Evolutionary conservation across 192 early-diverging fungal species (phyloP), one percentile per base, ranked within the genome.

Genomic region (Coemansia pectinata): DNA sequence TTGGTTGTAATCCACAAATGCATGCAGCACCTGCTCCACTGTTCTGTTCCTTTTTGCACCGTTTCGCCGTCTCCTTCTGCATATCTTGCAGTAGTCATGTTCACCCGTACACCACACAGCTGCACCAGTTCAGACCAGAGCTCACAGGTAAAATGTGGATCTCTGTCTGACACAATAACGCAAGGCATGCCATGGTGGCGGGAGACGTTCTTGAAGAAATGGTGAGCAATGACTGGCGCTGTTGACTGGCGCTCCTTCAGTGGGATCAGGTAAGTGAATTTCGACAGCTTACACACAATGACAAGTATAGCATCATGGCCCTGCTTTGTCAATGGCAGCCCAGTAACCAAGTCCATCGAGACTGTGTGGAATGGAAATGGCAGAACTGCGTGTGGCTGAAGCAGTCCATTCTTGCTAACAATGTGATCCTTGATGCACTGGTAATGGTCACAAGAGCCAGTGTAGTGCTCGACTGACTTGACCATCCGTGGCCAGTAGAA

Each of bases 51-150:
- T 5, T 39, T 3, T 4, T 39, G n/a, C 23, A 42, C 61, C 0
- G 61, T 62, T 39, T 62, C 40, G n/a, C 61, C 61, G 9, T 44
- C 61, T 19, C 61, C 61, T 36, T 62, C 61, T 6, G 61, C n/a
- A 7, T 62, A 39, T 5, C 39, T 8, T 7, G 23, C 34, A 1
- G 61, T 62, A 0, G 39, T 62, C 40, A 44, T 62, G 9, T 62
- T 62, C 1, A 4, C 5, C 6, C 23, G 34, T 12, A 62, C 38
- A 0, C 61, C 61, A 36, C 34, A 62, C 6, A 8, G 1, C 1
- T 17, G 5, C 38, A 62, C 14, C 21, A 44, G 25, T 21, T 40
- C 39, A 0, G 36, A 39, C 61, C 61, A 29, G 19, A 62, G 42
- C 2, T n/a, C 39, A 23, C 12, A 14, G 8, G 61, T 62, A 36